These are phyloP conservation scores for Pleurotus salmoneostramineus DNA, from an alignment of 768 basidiomycete genomes.

Conservation along the genomic window DNA sequence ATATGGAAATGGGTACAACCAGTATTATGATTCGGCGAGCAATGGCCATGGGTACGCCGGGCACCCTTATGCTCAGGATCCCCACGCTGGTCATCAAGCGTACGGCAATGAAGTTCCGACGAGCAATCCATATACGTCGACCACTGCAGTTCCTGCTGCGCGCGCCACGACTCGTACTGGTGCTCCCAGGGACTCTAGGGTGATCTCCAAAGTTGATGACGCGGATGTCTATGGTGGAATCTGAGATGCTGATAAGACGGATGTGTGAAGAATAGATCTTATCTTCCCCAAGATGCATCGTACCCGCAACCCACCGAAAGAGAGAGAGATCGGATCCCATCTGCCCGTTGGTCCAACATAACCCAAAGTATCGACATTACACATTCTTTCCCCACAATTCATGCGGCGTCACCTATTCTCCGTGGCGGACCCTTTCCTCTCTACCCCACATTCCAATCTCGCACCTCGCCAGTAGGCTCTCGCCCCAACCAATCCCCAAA, in stretches of 20 bases:
- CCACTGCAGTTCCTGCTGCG: constrained; percentile 1
- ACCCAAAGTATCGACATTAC: too few species aligned
- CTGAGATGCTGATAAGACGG: background rate
- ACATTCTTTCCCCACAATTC: too few species aligned
- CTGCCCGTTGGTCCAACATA: too few species aligned
- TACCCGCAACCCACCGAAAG: too few species aligned
- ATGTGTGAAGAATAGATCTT: background rate
- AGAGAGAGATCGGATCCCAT: background rate
- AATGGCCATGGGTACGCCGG: background rate
- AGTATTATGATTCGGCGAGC: background rate
- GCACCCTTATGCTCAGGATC: constrained; percentile 5
- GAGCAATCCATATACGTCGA: background rate
- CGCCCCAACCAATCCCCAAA: background rate
- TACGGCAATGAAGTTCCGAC: background rate
- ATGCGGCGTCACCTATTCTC: too few species aligned
- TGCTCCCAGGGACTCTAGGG: constrained; percentile 2
- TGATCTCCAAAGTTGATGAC: constrained; percentile 4
- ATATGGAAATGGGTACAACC: constrained; percentile 1
- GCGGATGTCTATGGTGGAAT: constrained; percentile 6
- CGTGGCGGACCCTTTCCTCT: background rate
- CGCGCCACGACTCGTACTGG: constrained; percentile 4
- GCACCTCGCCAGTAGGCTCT: too few species aligned
- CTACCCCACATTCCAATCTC: background rate
- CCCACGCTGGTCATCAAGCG: background rate
- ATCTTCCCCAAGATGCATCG: background rate